Base-by-base conservation (phyloP, 139 green algal species). In the Chlorella sp. region DNA sequence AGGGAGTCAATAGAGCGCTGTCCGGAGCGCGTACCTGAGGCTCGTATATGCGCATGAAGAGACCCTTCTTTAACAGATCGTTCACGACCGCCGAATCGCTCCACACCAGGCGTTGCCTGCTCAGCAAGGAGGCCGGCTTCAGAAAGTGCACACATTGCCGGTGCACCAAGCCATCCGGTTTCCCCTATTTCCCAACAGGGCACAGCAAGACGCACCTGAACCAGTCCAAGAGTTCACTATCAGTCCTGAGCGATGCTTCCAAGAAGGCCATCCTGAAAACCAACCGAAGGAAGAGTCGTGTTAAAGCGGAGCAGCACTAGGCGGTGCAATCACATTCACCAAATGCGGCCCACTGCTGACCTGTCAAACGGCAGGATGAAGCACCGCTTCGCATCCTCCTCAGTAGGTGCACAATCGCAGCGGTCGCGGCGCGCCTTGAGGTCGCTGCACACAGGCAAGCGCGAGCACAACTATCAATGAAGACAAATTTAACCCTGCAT, bases 321-420 rank as follows among this genome's bases (percentile, higher is more conserved):
- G 2, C 2, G 36, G 11, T 51, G 68, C 36, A 13, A 32, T 16
- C 28, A 6, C 4, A n/a, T n/a, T 32, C 8, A 34, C n/a, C 36
- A 34, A 2, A 28, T 8, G 36, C 67, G 2, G 46, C 14, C 7
- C 22, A 11, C 8, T 17, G 0, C 58, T 32, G n/a, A 76, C 78
- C 93, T 87, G 86, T 97, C 94, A 89, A 97, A 97, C 19, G 95
- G 92, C 43, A 97, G 88, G 73, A 97, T 97, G 85, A 97, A 97
- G 92, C 94, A 97, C 20, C 91, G 85, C 89, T 96, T 94, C 68
- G 92, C 92, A 60, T 96, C 94, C 60, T 97, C 93, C 38, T 96
- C 90, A 14, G 89, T 96, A 24, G 92, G 93, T 8, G 91, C 87
- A 86, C 94, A 97, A 81, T 96, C 94, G 83, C 94, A 97, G 17